Conservation (phyloP, 2,329 filamentous ascomycete species). For the Aspergillus costaricaensis region DNA sequence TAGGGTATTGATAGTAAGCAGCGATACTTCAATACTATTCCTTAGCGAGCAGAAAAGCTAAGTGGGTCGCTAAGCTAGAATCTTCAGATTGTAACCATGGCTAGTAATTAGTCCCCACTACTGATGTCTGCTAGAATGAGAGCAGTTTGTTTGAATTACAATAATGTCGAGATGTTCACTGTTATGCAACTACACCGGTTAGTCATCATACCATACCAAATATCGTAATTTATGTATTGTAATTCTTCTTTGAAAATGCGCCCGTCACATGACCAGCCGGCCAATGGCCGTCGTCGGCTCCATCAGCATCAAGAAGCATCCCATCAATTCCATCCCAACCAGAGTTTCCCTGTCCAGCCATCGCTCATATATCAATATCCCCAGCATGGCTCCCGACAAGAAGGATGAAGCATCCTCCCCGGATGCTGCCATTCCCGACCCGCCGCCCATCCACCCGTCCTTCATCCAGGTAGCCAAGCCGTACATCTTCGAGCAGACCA, state of each 20-base stretch:
- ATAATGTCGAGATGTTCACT: no score
- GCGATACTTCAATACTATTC: no score
- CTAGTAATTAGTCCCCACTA: no score
- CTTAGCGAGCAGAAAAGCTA: no score
- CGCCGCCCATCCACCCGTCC: slow-evolving; percentile 60
- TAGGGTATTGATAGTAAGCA: no score
- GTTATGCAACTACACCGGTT: neutral
- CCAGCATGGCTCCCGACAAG: slow-evolving; percentile 26
- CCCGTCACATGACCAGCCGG: neutral
- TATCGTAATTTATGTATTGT: neutral
- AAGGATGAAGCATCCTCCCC: slow-evolving; percentile 20
- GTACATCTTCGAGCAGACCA: slow-evolving; percentile 78
- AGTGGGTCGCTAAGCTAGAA: no score
- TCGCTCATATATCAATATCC: neutral
- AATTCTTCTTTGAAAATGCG: neutral
- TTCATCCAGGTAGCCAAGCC: slow-evolving; percentile 68
- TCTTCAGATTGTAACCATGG: no score
- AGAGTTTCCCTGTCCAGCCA: neutral
- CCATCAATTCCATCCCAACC: neutral
- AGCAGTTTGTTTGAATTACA: no score
- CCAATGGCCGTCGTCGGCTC: neutral
- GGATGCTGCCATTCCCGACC: slow-evolving; percentile 22
- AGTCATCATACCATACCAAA: neutral
- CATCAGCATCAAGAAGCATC: neutral
- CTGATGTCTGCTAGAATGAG: no score